Conservation (phyloP, 1,284 basidiomycete genomes). For the Retiboletus fuscus region DNA sequence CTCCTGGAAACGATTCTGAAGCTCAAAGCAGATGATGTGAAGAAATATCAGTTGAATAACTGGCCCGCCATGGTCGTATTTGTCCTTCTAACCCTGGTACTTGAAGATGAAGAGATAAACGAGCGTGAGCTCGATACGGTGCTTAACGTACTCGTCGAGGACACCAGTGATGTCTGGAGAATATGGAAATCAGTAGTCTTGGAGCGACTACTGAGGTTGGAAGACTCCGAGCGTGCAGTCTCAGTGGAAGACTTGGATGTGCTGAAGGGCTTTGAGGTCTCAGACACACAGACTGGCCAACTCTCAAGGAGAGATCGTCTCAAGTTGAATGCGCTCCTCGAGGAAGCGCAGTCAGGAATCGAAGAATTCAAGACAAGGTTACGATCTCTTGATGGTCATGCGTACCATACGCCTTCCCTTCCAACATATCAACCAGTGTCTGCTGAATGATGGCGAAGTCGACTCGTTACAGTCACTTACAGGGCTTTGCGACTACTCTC, state of each 20-base stretch:
- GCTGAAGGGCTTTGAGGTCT: neutral
- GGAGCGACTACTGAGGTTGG: neutral
- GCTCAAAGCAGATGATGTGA: neutral
- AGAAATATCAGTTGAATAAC: constrained; percentile 8
- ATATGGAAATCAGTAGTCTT: constrained; percentile 22
- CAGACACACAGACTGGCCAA: neutral
- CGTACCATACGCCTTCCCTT: neutral
- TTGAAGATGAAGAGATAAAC: constrained; percentile 20
- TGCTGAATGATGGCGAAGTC: too few species aligned
- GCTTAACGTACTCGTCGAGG: constrained; percentile 21
- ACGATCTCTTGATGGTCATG: neutral
- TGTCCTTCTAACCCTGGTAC: constrained; percentile 22
- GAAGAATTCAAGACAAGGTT: constrained; percentile 9
- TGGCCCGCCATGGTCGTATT: constrained; percentile 31
- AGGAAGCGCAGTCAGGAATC: constrained; percentile 17
- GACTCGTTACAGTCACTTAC: too few species aligned
- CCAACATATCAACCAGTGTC: too few species aligned
- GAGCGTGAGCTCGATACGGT: constrained; percentile 1
- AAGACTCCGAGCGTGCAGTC: neutral
- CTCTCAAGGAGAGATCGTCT: constrained; percentile 1
- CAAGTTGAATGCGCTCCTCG: constrained; percentile 14
- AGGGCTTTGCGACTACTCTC: too few species aligned
- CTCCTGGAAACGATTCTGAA: constrained; percentile 21
- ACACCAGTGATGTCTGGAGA: constrained; percentile 18
- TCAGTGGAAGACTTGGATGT: constrained; percentile 3